Conservation (phyloP, 176 grass and related monocot genomes). For the Avena eriantha region DNA sequence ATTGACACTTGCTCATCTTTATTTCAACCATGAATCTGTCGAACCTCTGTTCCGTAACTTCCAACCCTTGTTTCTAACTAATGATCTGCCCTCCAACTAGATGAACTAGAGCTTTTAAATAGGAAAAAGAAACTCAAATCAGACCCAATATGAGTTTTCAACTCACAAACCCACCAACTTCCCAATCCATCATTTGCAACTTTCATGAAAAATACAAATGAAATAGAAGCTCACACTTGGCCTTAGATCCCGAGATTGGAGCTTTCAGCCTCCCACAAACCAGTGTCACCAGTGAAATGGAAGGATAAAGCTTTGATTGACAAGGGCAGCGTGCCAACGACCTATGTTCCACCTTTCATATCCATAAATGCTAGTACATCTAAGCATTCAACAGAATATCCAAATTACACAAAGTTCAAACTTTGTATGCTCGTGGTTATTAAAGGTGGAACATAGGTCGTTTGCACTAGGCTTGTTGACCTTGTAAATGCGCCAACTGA, state of each 20-base stretch:
- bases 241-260: not conserved
- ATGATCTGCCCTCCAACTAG: not conserved
- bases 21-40: conserved; percentile 12
- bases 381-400: conserved; percentile 14
- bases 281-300: not conserved
- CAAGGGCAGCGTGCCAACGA: not conserved
- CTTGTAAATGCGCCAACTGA: not conserved
- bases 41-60: not conserved
- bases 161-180: not conserved
- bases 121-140: not conserved
- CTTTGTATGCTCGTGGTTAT: not conserved
- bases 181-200: not conserved
- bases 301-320: not conserved
- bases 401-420: not conserved
- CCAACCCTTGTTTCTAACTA: not conserved
- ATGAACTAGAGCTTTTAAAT: not conserved
- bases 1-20: not conserved
- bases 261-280: not conserved
- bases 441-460: not conserved
- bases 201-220: not conserved
- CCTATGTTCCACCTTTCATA: not conserved
- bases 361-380: not conserved
- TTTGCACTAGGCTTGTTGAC: not conserved
- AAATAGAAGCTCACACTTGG: not conserved
- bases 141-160: not conserved